These are phyloP conservation scores for Corrigiola litoralis DNA, from an alignment of 179 eudicot species.

Conservation along the genomic window DNA sequence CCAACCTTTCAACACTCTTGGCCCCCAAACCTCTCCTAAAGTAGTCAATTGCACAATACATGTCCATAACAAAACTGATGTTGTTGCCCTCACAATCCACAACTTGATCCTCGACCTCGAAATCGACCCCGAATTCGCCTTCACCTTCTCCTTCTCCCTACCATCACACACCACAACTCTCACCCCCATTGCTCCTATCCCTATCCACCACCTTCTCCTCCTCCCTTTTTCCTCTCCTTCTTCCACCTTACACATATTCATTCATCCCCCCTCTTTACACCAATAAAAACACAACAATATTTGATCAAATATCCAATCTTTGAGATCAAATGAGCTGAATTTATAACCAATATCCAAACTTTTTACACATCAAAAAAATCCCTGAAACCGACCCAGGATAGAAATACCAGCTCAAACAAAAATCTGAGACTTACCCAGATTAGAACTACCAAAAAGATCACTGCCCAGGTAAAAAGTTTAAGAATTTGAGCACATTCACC, in stretches of 20 bases:
- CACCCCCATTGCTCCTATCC: slow-evolving; percentile 32
- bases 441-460: slow-evolving; percentile 3
- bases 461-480: neutral
- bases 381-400: slow-evolving; percentile 12
- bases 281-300: neutral
- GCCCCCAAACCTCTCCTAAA: slow-evolving; percentile 79
- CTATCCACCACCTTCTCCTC: slow-evolving; percentile 37
- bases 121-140: slow-evolving; percentile 15
- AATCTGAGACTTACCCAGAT: slow-evolving; percentile 20
- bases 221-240: slow-evolving; percentile 31
- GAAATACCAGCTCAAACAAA: neutral
- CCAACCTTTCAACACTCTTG: slow-evolving; percentile 82
- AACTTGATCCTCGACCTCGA: slow-evolving; percentile 57
- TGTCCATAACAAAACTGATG: slow-evolving; percentile 77
- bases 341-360: slow-evolving; percentile 1
- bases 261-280: slow-evolving; percentile 19
- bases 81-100: slow-evolving; percentile 82
- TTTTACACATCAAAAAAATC: neutral
- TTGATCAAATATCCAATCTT: neutral
- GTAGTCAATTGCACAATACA: slow-evolving; percentile 78
- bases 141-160: slow-evolving; percentile 46
- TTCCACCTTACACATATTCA: slow-evolving; percentile 40
- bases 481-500: neutral
- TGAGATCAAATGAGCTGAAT: slow-evolving; percentile 5
- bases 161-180: slow-evolving; percentile 35